Percentiles rank a stretch among this genome's conserved stretches.
Evolutionary conservation across 1,284 basidiomycete genomes (phyloP).

Genomic region (Microbotryum lychnidis-dioicae): DNA sequence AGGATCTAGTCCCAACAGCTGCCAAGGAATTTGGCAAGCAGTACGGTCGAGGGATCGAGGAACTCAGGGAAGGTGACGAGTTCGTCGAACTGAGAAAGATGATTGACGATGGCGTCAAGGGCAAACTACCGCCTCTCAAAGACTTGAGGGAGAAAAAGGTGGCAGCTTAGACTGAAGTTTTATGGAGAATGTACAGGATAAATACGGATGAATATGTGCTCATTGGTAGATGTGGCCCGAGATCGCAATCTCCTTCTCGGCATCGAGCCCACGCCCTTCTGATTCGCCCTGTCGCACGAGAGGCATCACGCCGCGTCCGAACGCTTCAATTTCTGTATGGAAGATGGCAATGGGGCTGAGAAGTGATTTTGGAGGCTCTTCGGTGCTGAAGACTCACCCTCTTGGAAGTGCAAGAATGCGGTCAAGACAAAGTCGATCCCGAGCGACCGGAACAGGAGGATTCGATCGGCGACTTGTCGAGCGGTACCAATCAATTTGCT

Average conservation of each 20-base stretch:
- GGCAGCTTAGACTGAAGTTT: too few relatives aligned
- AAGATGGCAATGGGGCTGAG: conserved; percentile 9
- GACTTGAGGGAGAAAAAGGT: not conserved
- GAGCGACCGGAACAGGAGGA: conserved; percentile 19
- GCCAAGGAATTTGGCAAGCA: conserved; percentile 34
- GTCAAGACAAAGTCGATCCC: conserved; percentile 17
- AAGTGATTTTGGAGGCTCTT: not conserved
- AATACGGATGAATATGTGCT: too few relatives aligned
- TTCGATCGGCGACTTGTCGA: conserved; percentile 17
- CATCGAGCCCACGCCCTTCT: conserved; percentile 12
- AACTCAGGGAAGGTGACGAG: conserved; percentile 32
- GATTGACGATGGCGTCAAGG: conserved; percentile 18
- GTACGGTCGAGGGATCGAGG: conserved; percentile 36
- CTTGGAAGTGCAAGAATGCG: conserved; percentile 5
- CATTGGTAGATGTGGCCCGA: conserved; percentile 14
- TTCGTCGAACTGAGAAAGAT: conserved; percentile 25
- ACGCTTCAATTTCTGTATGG: conserved; percentile 9
- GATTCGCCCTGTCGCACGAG: conserved; percentile 16
- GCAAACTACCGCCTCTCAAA: conserved; percentile 12
- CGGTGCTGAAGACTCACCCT: not conserved
- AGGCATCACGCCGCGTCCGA: conserved; percentile 19
- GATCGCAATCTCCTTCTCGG: conserved; percentile 13
- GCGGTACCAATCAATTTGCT: conserved; percentile 15
- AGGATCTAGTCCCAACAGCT: conserved; percentile 28
- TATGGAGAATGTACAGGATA: too few relatives aligned